These are phyloP conservation scores for Kwoniella dejecticola DNA, from an alignment of 768 basidiomycete genomes.

Conservation along the genomic window DNA sequence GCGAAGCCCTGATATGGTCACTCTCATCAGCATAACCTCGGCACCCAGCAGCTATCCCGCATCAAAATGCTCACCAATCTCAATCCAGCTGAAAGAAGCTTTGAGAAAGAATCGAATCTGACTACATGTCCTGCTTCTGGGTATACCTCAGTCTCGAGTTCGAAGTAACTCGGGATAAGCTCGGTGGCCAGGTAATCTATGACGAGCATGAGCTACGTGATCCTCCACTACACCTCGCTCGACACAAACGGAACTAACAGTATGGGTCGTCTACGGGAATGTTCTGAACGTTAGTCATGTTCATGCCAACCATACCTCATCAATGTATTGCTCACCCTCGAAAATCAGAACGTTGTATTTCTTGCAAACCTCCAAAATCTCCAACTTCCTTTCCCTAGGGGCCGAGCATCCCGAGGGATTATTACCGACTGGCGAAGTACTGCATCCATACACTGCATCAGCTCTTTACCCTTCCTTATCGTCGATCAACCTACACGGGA, in stretches of 20 bases:
- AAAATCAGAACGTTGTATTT: conserved; percentile 78
- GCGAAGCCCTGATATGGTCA: conserved; percentile 65
- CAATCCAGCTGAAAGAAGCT: conserved; percentile 62
- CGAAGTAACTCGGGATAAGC: conserved; percentile 75
- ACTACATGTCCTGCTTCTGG: conserved; percentile 73
- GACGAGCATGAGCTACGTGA: conserved; percentile 1
- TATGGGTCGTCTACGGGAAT: conserved; percentile 74
- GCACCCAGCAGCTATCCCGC: no score
- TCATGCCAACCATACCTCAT: no score
- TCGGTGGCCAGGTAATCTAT: conserved; percentile 45
- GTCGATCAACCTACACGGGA: neutral
- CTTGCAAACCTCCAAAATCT: conserved; percentile 68
- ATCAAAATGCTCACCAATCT: conserved; percentile 26
- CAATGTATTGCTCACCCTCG: conserved; percentile 64
- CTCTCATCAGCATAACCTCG: no score
- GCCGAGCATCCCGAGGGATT: conserved; percentile 85
- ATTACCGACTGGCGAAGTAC: conserved; percentile 63
- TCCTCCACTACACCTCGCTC: no score
- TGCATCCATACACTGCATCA: conserved; percentile 3
- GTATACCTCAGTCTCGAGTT: conserved; percentile 68
- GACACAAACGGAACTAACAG: conserved; percentile 35
- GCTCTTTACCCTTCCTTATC: no score
- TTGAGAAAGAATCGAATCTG: conserved; percentile 87
- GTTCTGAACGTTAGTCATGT: no score
- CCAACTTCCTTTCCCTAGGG: conserved; percentile 67